Evolutionary conservation across 805 yeast species (phyloP).

Genomic region (Yamadazyma nakazawae): DNA sequence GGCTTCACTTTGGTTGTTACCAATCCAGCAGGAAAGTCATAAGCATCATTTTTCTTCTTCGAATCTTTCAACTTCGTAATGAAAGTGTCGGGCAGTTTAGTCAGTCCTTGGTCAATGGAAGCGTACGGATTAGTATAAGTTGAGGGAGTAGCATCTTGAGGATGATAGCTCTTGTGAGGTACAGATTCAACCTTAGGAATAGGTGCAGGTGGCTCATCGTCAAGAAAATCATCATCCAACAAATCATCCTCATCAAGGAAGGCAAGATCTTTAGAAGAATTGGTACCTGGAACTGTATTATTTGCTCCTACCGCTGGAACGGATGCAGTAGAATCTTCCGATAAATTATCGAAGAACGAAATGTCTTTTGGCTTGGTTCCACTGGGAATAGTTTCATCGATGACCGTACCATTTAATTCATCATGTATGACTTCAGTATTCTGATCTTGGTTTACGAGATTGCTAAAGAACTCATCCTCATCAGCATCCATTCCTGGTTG

Average conservation of each 20-base stretch:
- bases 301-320: too few relatives aligned
- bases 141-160: background rate
- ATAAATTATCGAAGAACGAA: constrained; percentile 30
- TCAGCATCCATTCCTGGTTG: background rate
- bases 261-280: constrained; percentile 28
- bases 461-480: too few relatives aligned
- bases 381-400: background rate
- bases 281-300: background rate
- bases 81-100: background rate
- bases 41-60: constrained; percentile 69
- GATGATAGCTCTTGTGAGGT: background rate
- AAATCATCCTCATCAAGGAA: constrained; percentile 25
- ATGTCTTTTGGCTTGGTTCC: constrained; percentile 21
- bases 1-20: constrained; percentile 37
- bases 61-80: constrained; percentile 34
- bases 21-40: constrained; percentile 65
- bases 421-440: background rate
- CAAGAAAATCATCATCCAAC: constrained; percentile 7
- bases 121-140: background rate
- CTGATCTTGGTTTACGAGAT: background rate
- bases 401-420: background rate
- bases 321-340: constrained; percentile 3
- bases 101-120: background rate
- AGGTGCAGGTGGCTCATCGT: constrained; percentile 6
- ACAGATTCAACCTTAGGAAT: background rate